phyloP scores from a whole-genome alignment of 1,284 basidiomycete species.

The Sanghuangporus weigelae region DNA sequence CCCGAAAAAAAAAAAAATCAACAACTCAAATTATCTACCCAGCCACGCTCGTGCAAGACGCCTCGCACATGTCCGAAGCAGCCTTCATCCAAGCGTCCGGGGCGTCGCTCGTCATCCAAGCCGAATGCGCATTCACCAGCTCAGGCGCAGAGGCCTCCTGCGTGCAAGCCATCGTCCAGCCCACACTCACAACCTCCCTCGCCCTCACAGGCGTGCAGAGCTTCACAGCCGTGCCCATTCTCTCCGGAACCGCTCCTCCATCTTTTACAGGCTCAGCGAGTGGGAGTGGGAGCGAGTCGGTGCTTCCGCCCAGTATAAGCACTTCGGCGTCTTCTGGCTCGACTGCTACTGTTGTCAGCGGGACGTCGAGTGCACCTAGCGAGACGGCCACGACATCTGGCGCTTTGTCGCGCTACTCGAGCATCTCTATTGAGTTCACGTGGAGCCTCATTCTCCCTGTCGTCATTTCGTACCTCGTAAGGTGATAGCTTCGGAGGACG shows the following conservation, averaged over 20 bases:
- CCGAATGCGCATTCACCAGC: neutral
- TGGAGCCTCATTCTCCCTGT: neutral
- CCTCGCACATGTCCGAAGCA: neutral
- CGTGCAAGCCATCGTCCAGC: neutral
- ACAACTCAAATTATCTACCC: neutral
- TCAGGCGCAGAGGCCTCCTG: neutral
- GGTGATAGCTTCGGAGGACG: no score
- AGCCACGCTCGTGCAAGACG: slow-evolving; percentile 5
- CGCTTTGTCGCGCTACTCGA: neutral
- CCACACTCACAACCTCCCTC: neutral
- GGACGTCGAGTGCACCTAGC: neutral
- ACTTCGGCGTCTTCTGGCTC: neutral
- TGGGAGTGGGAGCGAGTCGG: neutral
- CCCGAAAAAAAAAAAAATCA: neutral
- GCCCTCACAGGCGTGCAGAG: neutral
- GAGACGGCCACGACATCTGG: neutral
- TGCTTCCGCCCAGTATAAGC: neutral
- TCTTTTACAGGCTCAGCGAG: neutral
- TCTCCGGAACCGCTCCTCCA: neutral
- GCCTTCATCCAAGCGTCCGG: neutral
- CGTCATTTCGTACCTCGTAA: no score
- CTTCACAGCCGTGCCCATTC: neutral
- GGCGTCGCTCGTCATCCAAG: neutral
- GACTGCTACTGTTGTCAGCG: neutral
- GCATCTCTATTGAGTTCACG: neutral